Conservation (phyloP, 257 asterid species). For the Echites panduratus region DNA sequence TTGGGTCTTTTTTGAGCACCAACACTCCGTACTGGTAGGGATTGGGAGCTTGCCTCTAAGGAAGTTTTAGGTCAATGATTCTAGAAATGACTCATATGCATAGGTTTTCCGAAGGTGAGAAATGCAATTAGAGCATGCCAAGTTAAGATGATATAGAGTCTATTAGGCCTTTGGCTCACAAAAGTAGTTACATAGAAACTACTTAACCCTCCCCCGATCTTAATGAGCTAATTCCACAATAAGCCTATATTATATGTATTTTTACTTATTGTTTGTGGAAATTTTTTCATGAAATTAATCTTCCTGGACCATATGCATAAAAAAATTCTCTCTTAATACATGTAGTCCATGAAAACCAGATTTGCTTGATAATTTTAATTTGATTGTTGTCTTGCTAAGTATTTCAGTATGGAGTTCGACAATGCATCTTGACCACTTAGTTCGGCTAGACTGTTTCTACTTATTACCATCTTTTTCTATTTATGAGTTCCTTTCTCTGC, state of each 20-base stretch:
- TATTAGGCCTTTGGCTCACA: neutral
- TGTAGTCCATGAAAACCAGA: neutral
- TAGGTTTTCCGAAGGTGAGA: neutral
- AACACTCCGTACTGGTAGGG: too few relatives aligned
- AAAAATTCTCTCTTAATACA: neutral
- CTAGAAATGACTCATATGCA: neutral
- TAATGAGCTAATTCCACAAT: neutral
- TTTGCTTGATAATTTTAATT: neutral
- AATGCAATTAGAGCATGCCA: neutral
- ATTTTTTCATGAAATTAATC: too few relatives aligned
- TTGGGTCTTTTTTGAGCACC: neutral
- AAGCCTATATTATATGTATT: neutral
- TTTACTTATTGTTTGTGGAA: too few relatives aligned
- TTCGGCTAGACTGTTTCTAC: neutral
- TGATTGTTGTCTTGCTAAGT: neutral
- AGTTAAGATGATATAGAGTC: neutral
- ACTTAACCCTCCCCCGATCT: neutral
- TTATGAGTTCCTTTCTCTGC: neutral
- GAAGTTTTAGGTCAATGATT: neutral
- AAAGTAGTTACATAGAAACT: neutral
- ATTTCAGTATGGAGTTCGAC: neutral
- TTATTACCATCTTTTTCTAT: neutral
- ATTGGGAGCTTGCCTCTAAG: neutral
- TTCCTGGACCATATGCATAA: too few relatives aligned
- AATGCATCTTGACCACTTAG: neutral